Percentiles rank a stretch among this genome's conserved stretches.
Evolutionary conservation across 306 rosid genomes (phyloP).

Genomic region (Coriaria nepalensis): DNA sequence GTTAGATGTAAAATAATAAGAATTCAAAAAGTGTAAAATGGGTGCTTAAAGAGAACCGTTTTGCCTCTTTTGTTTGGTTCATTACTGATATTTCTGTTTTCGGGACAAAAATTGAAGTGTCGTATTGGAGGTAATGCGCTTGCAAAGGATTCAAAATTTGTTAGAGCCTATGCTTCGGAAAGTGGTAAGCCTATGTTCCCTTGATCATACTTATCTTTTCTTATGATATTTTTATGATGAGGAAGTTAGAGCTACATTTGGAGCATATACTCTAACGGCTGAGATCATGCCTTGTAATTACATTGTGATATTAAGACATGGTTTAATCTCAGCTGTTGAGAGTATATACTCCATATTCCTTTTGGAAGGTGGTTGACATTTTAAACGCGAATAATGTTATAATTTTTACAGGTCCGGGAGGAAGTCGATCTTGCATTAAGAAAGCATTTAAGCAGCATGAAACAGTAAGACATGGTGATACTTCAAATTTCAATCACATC

Average conservation of each 20-base stretch:
- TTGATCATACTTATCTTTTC: neutral
- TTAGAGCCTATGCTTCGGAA: conserved; percentile 82
- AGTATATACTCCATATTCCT: no score
- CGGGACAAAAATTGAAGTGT: conserved; percentile 32
- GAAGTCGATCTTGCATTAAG: conserved; percentile 78
- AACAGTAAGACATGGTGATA: conserved; percentile 55
- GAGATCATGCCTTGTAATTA: neutral
- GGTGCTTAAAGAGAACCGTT: neutral
- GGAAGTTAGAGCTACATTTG: no score
- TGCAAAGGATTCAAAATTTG: conserved; percentile 40
- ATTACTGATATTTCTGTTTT: neutral
- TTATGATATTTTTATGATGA: no score
- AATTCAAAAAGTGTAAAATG: no score
- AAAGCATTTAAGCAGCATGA: conserved; percentile 54
- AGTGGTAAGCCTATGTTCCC: conserved; percentile 45
- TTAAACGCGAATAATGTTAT: no score
- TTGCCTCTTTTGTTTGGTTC: neutral
- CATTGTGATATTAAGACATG: no score
- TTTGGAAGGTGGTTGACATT: no score
- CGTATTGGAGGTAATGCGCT: conserved; percentile 54
- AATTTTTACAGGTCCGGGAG: conserved; percentile 68
- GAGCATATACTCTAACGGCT: neutral
- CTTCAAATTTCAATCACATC: neutral
- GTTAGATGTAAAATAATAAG: no score
- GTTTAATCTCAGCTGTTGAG: no score